These are phyloP conservation scores for Terana coerulea DNA, from an alignment of 768 basidiomycete species.

Conservation along the genomic window DNA sequence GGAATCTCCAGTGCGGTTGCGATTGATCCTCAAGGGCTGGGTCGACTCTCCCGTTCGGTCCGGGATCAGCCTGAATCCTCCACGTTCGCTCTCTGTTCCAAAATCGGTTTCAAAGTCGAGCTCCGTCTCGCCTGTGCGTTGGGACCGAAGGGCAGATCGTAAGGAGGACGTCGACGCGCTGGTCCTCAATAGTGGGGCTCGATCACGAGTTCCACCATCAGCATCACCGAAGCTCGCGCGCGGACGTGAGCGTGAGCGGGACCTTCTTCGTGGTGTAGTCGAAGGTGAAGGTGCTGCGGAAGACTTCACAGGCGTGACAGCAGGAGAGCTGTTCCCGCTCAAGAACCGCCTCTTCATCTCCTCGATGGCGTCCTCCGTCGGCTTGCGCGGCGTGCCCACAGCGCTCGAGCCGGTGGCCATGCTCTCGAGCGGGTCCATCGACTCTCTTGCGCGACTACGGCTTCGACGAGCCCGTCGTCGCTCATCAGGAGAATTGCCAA, in stretches of 20 bases:
- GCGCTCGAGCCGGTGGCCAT: conserved; percentile 1
- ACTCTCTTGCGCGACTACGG: neutral
- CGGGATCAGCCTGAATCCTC: neutral
- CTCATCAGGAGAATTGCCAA: too few relatives aligned
- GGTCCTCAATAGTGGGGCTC: neutral
- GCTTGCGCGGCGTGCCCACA: conserved; percentile 8
- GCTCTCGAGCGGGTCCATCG: neutral
- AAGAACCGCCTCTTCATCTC: conserved; percentile 62
- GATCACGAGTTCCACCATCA: neutral
- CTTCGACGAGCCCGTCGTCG: neutral
- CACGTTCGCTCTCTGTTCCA: neutral
- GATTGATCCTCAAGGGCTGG: conserved; percentile 2
- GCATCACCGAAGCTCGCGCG: conserved; percentile 11
- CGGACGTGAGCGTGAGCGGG: conserved; percentile 12
- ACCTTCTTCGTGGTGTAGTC: conserved; percentile 9
- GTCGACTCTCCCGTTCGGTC: conserved; percentile 14
- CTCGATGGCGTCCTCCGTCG: conserved; percentile 50
- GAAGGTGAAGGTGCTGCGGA: conserved; percentile 1
- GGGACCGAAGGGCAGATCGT: conserved; percentile 8
- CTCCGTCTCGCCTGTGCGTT: conserved; percentile 10
- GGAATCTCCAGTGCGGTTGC: conserved; percentile 11
- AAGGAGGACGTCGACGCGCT: conserved; percentile 3
- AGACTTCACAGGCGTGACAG: conserved; percentile 9
- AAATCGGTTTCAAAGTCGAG: conserved; percentile 1
- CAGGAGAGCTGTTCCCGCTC: conserved; percentile 12